A percentile compares a stretch with the other conserved stretches of the same genome.
Evolutionary conservation across 805 yeast species (phyloP).

Genomic region (Candida sithepensis): DNA sequence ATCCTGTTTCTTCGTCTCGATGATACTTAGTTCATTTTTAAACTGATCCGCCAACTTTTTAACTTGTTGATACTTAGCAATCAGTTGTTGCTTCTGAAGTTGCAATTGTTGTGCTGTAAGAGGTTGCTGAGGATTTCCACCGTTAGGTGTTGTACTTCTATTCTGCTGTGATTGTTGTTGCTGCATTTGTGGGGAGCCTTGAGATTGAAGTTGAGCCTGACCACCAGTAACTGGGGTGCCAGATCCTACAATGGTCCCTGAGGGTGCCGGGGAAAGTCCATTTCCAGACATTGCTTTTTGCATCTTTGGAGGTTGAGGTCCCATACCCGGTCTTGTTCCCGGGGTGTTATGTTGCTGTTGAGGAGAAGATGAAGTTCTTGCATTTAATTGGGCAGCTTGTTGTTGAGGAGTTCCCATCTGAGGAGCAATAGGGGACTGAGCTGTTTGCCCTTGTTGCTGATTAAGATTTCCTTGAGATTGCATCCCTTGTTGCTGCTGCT

Average conservation of each 20-base stretch:
- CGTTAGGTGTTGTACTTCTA: not conserved
- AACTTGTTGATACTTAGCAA: conserved; percentile 39
- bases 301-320: conserved; percentile 9
- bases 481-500: conserved; percentile 4
- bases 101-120: conserved; percentile 22
- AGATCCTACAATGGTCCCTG: not conserved
- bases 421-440: conserved; percentile 6
- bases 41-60: conserved; percentile 46
- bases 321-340: conserved; percentile 23
- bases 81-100: conserved; percentile 26
- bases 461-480: conserved; percentile 12
- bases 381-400: conserved; percentile 11
- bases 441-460: conserved; percentile 11
- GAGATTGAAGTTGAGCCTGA: conserved; percentile 11
- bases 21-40: conserved; percentile 45
- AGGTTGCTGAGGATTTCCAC: conserved; percentile 8
- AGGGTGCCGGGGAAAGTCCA: conserved; percentile 7
- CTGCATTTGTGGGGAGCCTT: conserved; percentile 1
- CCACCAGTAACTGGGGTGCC: conserved; percentile 8
- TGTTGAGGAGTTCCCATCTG: conserved; percentile 11
- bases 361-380: conserved; percentile 13
- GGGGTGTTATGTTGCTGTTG: conserved; percentile 14
- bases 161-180: not conserved
- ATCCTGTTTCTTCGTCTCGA: conserved; percentile 45
- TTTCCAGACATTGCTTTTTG: conserved; percentile 6